Base-by-base conservation (phyloP, 225 moss, liverwort and hornwort genomes). In the Straminergon stramineum region DNA sequence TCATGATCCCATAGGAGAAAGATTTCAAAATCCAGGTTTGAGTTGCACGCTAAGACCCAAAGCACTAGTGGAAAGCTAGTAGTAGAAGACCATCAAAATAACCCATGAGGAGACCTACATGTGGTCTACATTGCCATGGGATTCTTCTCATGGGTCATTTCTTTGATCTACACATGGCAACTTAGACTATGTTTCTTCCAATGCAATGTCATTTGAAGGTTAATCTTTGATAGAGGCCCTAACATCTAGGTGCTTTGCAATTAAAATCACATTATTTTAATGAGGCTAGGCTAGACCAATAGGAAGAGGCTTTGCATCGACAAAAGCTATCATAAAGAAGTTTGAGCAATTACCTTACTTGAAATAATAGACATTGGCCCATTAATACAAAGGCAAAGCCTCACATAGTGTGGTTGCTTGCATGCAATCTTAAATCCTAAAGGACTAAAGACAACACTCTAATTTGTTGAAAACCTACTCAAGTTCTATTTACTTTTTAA, bases 41-140 rank as follows among this genome's bases (percentile, higher is more conserved):
- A 7, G 2, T 13, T 69, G 22, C 3, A 0, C 0, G 1, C 19
- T 67, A 35, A 5, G 20, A 37, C 4, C 37, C 6, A 37, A 21
- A 67, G 37, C 4, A 67, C 20, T 67, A 11, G 21, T 69, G 7
- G 22, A 35, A n/a, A n/a, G 22, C 13, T n/a, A 69, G 2, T 22
- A n/a, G n/a, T 9, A 1, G 10, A 66, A 66, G 18, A 34, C 10
- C 10, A 66, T 18, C 0, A 0, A 9, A 66, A 34, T 8, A 10
- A 66, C 5, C 17, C 9, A 34, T 65, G 34, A 65, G 2, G 32
- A 64, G 32, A 32, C 8, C 31, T 15, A 31, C 32, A 17, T 32
- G 9, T 20, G 3, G 11, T 67, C 11, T 67, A 20, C 20, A 2
- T 37, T 67, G 21, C 4, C 21, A 37, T 37, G 7, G 37, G 4